Conservation (phyloP, 495 filamentous ascomycete species). For the Aeminium ludgeri region DNA sequence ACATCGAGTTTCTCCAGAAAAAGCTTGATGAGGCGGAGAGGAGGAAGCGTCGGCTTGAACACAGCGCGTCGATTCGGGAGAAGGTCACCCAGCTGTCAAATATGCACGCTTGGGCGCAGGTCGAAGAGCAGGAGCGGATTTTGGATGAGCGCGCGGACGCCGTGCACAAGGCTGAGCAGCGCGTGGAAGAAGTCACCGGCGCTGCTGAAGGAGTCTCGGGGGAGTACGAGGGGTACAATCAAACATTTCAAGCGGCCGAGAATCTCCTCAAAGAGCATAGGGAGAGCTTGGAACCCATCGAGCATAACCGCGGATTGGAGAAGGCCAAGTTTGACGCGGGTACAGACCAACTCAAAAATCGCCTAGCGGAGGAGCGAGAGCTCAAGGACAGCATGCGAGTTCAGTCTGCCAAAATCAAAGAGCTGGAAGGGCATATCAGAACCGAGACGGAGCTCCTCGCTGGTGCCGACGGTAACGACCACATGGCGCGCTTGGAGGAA, state of each 20-base stretch:
- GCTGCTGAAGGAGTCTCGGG: constrained; percentile 26
- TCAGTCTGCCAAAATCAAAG: constrained; percentile 18
- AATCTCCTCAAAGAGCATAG: constrained; percentile 21
- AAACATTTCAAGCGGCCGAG: constrained; percentile 20
- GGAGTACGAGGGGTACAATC: constrained; percentile 29
- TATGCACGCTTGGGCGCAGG: constrained; percentile 27
- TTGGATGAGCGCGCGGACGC: constrained; percentile 30
- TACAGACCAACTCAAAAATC: constrained; percentile 9
- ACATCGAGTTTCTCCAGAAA: constrained; percentile 32
- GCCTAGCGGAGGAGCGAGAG: constrained; percentile 32
- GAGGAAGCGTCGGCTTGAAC: constrained; percentile 32
- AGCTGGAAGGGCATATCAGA: constrained; percentile 22
- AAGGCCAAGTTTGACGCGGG: constrained; percentile 24
- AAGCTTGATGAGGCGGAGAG: constrained; percentile 25
- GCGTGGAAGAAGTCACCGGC: constrained; percentile 30
- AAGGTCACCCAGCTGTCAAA: constrained; percentile 10
- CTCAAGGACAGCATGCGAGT: constrained; percentile 27
- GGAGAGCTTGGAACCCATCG: constrained; percentile 26
- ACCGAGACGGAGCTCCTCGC: constrained; percentile 18
- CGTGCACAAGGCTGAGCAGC: constrained; percentile 25
- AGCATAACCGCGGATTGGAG: constrained; percentile 23
- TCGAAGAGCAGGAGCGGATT: constrained; percentile 27
- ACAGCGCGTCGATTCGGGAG: constrained; percentile 20
- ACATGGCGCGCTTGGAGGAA: constrained; percentile 19
- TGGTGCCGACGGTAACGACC: constrained; percentile 19